Evolutionary conservation across 805 yeast genomes (phyloP), one percentile per base, ranked within the genome.

Genomic region (Monosporozyma servazzii): DNA sequence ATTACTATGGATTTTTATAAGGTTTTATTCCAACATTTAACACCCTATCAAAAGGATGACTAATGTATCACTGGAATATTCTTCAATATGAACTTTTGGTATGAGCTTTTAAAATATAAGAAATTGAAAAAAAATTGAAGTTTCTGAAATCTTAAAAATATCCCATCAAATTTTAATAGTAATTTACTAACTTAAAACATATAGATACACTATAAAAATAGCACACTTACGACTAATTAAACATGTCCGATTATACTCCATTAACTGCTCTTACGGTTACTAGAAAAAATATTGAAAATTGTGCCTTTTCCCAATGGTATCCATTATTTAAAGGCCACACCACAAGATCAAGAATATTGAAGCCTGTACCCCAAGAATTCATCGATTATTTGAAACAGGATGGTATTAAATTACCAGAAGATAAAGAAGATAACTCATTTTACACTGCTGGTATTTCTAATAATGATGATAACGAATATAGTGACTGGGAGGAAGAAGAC

Each of bases 261-360:
- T 53, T 67, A 18, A 44, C 51, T 15, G 63, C 61, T 15, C 40
- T 66, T 11, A 52, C 58, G 1, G 68, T 72, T 6, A 59, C 75
- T 3, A 64, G 59, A 33, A 62, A 65, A 9, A 80, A 80, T 41
- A 64, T 82, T 13, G 58, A 74, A 44, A 74, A 75, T 62, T 81
- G 86, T 54, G 64, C 75, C 13, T 81, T 74, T 57, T 76, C 86
- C 0, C 60, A 68, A 4, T 86, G 95, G 95, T 77, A 82, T 58
- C 62, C 71, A 5, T 59, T 64, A 37, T 84, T 81, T 59, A 69
- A 72, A 51, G 62, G 68, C 5, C 65, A 77, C 50, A 68, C 76
- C 0, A 82, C 88, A 1, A 72, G 73, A 51, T 67, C 82, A 0
- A 65, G 69, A 18, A 71, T 86, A 18, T 64, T 86, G n/a, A 72